Base-by-base conservation (phyloP, 805 yeast species). In the Yamadazyma kitorensis region DNA sequence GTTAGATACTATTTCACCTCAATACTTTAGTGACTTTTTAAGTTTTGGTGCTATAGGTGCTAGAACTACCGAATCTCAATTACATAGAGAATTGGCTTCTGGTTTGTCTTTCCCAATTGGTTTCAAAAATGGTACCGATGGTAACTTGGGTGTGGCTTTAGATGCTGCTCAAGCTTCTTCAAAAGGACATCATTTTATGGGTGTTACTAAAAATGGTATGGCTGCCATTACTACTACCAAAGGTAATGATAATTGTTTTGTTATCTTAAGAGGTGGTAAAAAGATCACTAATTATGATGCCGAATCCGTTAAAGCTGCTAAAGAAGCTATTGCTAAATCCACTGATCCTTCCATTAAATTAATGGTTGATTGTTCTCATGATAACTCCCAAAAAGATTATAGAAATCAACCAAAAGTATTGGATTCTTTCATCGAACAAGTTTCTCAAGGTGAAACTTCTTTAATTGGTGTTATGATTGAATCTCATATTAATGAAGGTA, bases 1-100 rank as follows among this genome's bases (percentile, higher is more conserved):
- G 96, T 76, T 91, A 57, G 98, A 91, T 63, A 91, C 98, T 17
- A 91, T 93, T 44, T 87, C 96, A 11, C 98, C 98, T 1, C 96
- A 91, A 71, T 91, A 84, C 67, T 74, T 91, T 52, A 78, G 93
- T 32, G 98, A 91, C 61, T 77, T 91, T 48, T 83, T 91, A 74
- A 85, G 96, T 17, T 78, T 93, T 34, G 98, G 98, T 54, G 98
- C 98, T 31, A 89, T 91, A 59, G 98, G 98, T 53, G 98, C 98
- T 24, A 83, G 98, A 73, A 91, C 98, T 29, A 91, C 98, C 24
- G 98, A 91, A 70, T 88, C 96, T 24, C 98, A 91, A 70, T 77
- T 91, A 35, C 98, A 91, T 64, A 82, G 98, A 62, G 98, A 91
- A 64, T 76, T 91, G 48, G 96, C 98, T 3, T 88, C 97, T 1